A percentile compares a stretch with the other conserved stretches of the same genome.
These are phyloP conservation scores for Colletotrichum filicis DNA, from an alignment of 2,329 filamentous ascomycete species.

Conservation along the genomic window DNA sequence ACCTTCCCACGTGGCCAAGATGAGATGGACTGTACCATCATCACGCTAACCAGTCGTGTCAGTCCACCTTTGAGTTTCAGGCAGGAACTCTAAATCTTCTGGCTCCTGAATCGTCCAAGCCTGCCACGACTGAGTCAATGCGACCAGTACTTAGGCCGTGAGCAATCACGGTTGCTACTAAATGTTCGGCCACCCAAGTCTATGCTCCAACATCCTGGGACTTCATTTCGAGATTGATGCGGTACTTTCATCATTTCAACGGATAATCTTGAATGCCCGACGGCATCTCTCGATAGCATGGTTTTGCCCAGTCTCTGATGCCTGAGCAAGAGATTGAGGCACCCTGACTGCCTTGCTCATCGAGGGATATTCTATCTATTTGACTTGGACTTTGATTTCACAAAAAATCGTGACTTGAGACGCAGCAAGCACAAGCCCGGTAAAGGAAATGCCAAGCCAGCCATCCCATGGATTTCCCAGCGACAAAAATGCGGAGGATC, in stretches of 20 bases:
- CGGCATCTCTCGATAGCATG: background rate
- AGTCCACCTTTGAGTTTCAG: slow-evolving; percentile 20
- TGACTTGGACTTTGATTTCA: background rate
- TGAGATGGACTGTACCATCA: slow-evolving; percentile 27
- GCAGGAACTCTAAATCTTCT: slow-evolving; percentile 29
- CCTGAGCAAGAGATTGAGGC: background rate
- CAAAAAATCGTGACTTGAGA: background rate
- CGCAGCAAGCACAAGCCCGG: background rate
- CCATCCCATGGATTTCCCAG: slow-evolving; percentile 10
- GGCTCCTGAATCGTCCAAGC: background rate
- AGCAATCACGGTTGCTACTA: slow-evolving; percentile 2
- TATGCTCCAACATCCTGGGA: background rate
- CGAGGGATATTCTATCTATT: background rate
- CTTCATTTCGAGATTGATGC: slow-evolving; percentile 23
- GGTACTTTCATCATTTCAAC: background rate
- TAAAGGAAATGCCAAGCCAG: background rate
- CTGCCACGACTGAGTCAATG: slow-evolving; percentile 23
- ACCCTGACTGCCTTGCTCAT: background rate
- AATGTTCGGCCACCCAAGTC: slow-evolving; percentile 3
- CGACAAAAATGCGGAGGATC: slow-evolving; percentile 16
- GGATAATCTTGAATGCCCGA: background rate
- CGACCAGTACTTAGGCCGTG: background rate
- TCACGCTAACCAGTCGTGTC: background rate
- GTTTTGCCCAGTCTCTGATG: background rate
- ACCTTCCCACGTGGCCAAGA: slow-evolving; percentile 32